Evolutionary conservation across 768 basidiomycete species (phyloP).

Genomic region (Mycena leptocephala): DNA sequence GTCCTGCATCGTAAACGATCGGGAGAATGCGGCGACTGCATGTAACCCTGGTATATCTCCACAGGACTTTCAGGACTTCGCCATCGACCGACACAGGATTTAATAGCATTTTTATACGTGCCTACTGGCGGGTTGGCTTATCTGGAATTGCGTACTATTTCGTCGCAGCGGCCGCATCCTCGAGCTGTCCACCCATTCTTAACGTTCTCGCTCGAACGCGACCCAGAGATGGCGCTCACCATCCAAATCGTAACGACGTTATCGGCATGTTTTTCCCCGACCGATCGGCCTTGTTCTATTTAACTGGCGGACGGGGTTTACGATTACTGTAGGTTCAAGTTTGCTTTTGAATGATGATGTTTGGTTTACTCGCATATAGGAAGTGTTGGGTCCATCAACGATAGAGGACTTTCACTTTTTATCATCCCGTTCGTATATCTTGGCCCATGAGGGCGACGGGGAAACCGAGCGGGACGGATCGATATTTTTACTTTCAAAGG

Average conservation of each 20-base stretch:
- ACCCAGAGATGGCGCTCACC: neutral
- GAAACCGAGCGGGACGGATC: neutral
- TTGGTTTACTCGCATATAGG: neutral
- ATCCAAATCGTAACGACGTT: slow-evolving; percentile 16
- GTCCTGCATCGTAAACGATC: neutral
- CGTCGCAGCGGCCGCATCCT: neutral
- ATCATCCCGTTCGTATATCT: neutral
- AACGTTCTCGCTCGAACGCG: neutral
- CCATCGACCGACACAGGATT: slow-evolving; percentile 17
- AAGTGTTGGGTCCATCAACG: neutral
- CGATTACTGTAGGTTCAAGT: neutral
- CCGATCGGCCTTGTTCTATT: neutral
- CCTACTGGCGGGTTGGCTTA: neutral
- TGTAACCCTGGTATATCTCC: neutral
- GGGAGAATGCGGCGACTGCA: neutral
- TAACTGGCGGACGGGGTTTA: neutral
- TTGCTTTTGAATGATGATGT: too few species aligned
- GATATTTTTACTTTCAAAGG: slow-evolving; percentile 4
- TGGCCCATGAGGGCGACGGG: neutral
- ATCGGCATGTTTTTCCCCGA: slow-evolving; percentile 3
- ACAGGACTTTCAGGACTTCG: slow-evolving; percentile 12
- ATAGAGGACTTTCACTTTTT: neutral
- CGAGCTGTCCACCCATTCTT: neutral
- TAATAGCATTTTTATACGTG: neutral
- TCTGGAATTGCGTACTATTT: slow-evolving; percentile 12